Percentiles rank a stretch among this genome's conserved stretches.
These are phyloP conservation scores for Puccinia hordei DNA, from an alignment of 1,284 basidiomycete species.

Conservation along the genomic window DNA sequence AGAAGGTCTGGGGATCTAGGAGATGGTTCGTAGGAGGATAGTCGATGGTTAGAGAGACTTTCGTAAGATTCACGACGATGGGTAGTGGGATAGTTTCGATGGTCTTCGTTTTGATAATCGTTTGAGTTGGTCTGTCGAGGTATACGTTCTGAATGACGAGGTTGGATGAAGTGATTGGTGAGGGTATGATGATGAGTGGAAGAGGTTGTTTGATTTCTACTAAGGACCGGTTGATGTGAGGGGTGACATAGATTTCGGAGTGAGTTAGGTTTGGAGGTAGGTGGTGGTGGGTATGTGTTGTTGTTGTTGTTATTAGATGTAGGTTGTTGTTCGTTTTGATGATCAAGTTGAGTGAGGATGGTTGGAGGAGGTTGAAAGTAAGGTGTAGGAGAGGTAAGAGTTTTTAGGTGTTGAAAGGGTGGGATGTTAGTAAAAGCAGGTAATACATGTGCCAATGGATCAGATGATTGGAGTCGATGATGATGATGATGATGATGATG, in stretches of 20 bases:
- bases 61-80: neutral
- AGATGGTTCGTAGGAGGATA: neutral
- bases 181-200: neutral
- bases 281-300: no score
- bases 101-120: no score
- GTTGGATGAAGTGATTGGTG: constrained; percentile 1
- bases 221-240: neutral
- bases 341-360: no score
- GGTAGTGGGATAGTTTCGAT: neutral
- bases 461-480: neutral
- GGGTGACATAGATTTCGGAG: neutral
- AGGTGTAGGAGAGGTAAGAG: neutral
- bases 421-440: neutral
- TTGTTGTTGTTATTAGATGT: no score
- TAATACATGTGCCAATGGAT: constrained; percentile 28
- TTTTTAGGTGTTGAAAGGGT: neutral
- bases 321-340: no score
- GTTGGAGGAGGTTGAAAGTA: constrained; percentile 1
- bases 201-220: no score
- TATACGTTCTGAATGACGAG: constrained; percentile 1
- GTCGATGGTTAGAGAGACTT: neutral
- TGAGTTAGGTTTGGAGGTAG: no score
- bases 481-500: neutral
- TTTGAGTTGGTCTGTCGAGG: neutral
- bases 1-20: no score